A percentile compares a stretch with the other conserved stretches of the same genome.
Evolutionary conservation across 108 stramenopile species (phyloP).

Genomic region (Nitzschia palea): DNA sequence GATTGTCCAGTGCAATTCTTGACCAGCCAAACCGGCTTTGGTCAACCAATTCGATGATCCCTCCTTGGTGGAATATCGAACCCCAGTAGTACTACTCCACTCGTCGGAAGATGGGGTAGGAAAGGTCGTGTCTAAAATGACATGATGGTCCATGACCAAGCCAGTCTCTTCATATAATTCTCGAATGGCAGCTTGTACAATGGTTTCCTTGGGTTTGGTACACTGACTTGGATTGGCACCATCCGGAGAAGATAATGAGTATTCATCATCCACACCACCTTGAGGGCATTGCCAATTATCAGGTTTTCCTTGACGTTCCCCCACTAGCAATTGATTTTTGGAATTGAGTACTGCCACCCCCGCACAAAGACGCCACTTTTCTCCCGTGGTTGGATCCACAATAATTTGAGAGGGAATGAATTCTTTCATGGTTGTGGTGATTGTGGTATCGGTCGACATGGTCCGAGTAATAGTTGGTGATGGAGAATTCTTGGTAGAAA

Average conservation of each 20-base stretch:
- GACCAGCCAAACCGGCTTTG: conserved; percentile 42
- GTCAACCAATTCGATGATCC: conserved; percentile 52
- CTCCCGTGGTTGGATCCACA: neutral
- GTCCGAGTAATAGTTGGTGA: too few species aligned
- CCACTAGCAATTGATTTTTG: conserved; percentile 47
- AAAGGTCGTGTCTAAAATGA: conserved; percentile 27
- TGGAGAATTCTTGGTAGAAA: too few species aligned
- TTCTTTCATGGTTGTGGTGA: neutral
- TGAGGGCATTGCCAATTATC: conserved; percentile 52
- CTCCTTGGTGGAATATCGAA: conserved; percentile 36
- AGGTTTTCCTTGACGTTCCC: conserved; percentile 35
- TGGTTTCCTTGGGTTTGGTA: conserved; percentile 25
- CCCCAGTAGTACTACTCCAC: neutral
- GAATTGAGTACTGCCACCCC: conserved; percentile 55
- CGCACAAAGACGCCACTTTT: conserved; percentile 50
- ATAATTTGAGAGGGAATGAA: neutral
- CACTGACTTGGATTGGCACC: conserved; percentile 4
- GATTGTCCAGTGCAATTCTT: conserved; percentile 52
- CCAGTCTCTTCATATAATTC: conserved; percentile 55
- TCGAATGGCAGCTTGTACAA: conserved; percentile 40
- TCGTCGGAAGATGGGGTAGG: conserved; percentile 7
- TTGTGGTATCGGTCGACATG: too few species aligned
- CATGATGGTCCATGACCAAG: conserved; percentile 31
- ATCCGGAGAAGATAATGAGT: too few species aligned
- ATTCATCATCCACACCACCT: conserved; percentile 52